Percentiles rank a stretch among this genome's conserved stretches.
Evolutionary conservation across 2,329 filamentous ascomycete genomes (phyloP).

Genomic region (Fusarium sp.): DNA sequence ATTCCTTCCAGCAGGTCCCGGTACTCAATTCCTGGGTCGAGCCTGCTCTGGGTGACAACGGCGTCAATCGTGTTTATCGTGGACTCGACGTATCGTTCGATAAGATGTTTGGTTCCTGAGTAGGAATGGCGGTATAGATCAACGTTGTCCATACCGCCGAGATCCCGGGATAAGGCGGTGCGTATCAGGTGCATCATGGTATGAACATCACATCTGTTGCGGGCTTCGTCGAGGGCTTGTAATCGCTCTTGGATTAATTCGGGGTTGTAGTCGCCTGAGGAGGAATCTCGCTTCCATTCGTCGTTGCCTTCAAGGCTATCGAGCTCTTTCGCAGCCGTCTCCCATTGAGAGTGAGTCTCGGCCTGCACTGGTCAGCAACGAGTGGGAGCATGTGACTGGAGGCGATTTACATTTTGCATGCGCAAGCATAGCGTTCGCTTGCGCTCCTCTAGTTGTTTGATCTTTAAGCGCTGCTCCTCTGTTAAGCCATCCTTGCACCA

Average conservation of each 20-base stretch:
- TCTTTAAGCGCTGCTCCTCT: slow-evolving; percentile 58
- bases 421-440: slow-evolving; percentile 70
- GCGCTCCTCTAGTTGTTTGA: slow-evolving; percentile 61
- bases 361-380: slow-evolving; percentile 59
- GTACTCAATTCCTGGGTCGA: slow-evolving; percentile 64
- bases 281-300: slow-evolving; percentile 76
- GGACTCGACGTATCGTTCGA: slow-evolving; percentile 86
- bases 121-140: slow-evolving; percentile 85
- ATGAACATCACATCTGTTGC: slow-evolving; percentile 74
- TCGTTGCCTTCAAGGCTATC: slow-evolving; percentile 84
- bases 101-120: slow-evolving; percentile 84
- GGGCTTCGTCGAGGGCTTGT: slow-evolving; percentile 76
- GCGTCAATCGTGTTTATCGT: slow-evolving; percentile 77
- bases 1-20: slow-evolving; percentile 72
- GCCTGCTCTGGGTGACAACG: slow-evolving; percentile 69
- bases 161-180: slow-evolving; percentile 79
- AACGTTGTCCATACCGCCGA: slow-evolving; percentile 87
- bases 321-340: slow-evolving; percentile 76
- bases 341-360: slow-evolving; percentile 76
- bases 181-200: slow-evolving; percentile 83
- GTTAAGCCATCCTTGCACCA: slow-evolving; percentile 64
- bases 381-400: not conserved
- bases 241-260: slow-evolving; percentile 74
- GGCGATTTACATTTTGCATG: slow-evolving; percentile 68
- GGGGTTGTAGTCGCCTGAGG: slow-evolving; percentile 74